These are phyloP conservation scores for Quaeritorhiza haematococci DNA, from an alignment of 371 early-diverging fungal species.

Conservation along the genomic window DNA sequence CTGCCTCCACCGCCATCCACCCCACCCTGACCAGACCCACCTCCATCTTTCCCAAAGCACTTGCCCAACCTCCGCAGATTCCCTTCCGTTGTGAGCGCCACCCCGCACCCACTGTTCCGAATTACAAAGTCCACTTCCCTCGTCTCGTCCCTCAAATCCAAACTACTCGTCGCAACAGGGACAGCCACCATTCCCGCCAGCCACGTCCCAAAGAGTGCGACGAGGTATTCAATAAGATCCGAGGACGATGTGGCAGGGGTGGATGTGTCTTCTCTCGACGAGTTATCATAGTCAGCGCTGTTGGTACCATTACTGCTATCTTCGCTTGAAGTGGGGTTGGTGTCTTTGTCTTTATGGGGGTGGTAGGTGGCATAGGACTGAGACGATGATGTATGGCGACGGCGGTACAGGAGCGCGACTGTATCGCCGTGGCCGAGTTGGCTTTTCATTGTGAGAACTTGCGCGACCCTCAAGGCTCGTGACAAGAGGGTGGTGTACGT, in stretches of 20 bases:
- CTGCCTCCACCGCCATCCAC: no score
- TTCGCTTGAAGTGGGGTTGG: no score
- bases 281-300: no score
- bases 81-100: conserved; percentile 76
- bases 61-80: conserved; percentile 66
- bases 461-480: conserved; percentile 64
- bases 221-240: conserved; percentile 74
- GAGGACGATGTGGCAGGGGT: no score
- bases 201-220: conserved; percentile 73
- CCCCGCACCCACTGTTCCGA: conserved; percentile 53
- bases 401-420: conserved; percentile 75
- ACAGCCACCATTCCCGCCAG: conserved; percentile 78
- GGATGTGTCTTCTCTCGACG: no score
- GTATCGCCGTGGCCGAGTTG: conserved; percentile 55
- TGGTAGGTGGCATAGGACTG: no score
- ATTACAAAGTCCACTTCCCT: conserved; percentile 72
- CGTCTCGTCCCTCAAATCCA: conserved; percentile 72
- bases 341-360: no score
- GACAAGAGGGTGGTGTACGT: conserved; percentile 72
- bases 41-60: no score
- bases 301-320: no score
- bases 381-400: no score
- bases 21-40: no score
- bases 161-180: conserved; percentile 43
- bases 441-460: conserved; percentile 53